Evolutionary conservation across 192 early-diverging fungal species (phyloP).

Genomic region (Backusella luteola): DNA sequence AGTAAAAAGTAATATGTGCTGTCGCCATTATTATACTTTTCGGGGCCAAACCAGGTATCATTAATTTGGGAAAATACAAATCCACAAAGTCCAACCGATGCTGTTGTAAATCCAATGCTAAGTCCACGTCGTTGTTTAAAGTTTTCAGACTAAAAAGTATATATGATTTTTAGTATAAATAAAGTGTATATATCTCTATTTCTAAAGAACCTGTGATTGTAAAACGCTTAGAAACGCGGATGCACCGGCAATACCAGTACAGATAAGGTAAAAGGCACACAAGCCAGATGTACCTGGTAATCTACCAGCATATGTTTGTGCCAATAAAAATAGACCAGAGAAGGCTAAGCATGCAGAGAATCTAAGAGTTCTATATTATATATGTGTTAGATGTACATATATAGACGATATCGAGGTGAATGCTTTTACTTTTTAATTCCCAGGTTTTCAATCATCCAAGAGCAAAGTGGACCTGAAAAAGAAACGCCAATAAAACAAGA

Average conservation of each 20-base stretch:
- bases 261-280: constrained; percentile 19
- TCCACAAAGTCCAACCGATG: constrained; percentile 25
- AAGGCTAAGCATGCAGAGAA: constrained; percentile 8
- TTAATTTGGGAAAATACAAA: constrained; percentile 32
- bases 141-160: constrained; percentile 23
- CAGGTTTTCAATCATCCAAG: constrained; percentile 24
- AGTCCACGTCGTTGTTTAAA: constrained; percentile 29
- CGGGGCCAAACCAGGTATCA: constrained; percentile 16
- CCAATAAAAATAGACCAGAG: constrained; percentile 18
- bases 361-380: constrained; percentile 11
- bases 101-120: constrained; percentile 25
- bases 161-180: not conserved
- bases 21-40: not conserved
- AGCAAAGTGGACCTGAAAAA: constrained; percentile 29
- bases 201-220: constrained; percentile 25
- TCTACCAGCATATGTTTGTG: constrained; percentile 26
- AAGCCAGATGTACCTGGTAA: constrained; percentile 15
- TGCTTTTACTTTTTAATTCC: constrained; percentile 8
- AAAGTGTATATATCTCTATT: not conserved
- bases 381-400: not conserved
- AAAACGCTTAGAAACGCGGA: constrained; percentile 25
- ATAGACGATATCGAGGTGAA: not conserved
- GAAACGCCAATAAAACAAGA: constrained; percentile 26
- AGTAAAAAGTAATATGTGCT: constrained; percentile 26
- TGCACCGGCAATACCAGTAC: constrained; percentile 20